Base-by-base conservation (phyloP, 1,284 basidiomycete genomes). In the Malassezia caprae region DNA sequence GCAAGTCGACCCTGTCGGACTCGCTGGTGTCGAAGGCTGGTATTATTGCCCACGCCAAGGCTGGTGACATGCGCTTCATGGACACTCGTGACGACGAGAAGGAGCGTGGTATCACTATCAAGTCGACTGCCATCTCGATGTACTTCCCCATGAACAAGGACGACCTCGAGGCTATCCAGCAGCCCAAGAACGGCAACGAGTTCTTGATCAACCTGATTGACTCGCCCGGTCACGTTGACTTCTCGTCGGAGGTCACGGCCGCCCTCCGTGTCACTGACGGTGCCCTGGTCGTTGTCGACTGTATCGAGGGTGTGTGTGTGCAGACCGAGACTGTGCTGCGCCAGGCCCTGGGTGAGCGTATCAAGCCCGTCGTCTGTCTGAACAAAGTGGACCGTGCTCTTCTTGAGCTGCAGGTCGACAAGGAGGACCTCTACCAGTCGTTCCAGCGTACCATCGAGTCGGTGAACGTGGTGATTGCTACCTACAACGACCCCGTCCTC, bases 121-220 rank as follows among this genome's bases (percentile, higher is more conserved):
- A 99, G 81, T 98, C 94, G 46, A 99, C 94, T 44, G 94, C 93
- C 76, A 96, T 98, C 77, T 96, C 94, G 60, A 98, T 98, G 94
- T 96, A 94, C 81, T 98, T 99, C 78, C 85, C 90, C 80, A 82
- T 99, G 75, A 78, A 82, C 76, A 90, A 94, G 81, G 91, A 96
- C 19, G 60, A 68, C 44, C 59, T 73, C 44, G 69, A 76, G 17
- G 80, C 85, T 61, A 85, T 98, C 78, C 86, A 89, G 78, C 91
- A 98, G 81, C 88, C 93, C 80, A 93, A 88, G 42, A 83, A 85
- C 3, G 90, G 90, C 68, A 83, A 83, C 77, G 89, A 96, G 78
- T 98, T 98, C 83, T 84, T 98, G 82, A 94, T 98, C 83, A 98
- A 98, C 82, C 80, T 98, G 80, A 98, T 98, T 81, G 93, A 98